These are phyloP conservation scores for Fagopyrum esculentum DNA, from an alignment of 148 eudicot species.

Conservation along the genomic window DNA sequence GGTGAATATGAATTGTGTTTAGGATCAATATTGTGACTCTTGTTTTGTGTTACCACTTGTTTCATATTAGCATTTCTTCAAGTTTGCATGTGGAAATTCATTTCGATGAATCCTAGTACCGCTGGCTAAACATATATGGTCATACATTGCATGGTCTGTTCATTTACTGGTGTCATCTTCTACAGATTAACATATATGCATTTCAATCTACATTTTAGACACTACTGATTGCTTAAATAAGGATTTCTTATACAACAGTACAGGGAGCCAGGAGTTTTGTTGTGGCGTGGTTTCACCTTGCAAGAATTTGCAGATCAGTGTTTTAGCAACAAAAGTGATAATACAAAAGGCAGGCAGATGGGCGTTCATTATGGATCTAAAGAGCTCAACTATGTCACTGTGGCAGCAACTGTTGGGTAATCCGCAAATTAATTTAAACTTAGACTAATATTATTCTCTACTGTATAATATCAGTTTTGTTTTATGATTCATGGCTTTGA, in stretches of 20 bases:
- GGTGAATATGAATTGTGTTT: slow-evolving; percentile 23
- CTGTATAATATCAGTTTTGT: not conserved
- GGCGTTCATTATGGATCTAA: slow-evolving; percentile 68
- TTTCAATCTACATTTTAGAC: not conserved
- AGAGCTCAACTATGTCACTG: slow-evolving; percentile 53
- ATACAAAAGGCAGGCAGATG: slow-evolving; percentile 85
- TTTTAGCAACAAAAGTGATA: slow-evolving; percentile 51
- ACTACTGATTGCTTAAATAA: not conserved
- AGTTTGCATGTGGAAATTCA: not conserved
- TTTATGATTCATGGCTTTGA: not conserved
- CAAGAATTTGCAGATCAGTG: slow-evolving; percentile 73
- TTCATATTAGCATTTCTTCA: not conserved
- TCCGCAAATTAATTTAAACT: not conserved
- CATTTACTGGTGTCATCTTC: not conserved
- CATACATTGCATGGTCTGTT: not conserved
- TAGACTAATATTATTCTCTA: not conserved
- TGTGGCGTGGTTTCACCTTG: slow-evolving; percentile 74
- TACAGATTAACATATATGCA: not conserved
- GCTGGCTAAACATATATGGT: not conserved
- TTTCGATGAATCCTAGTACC: not conserved
- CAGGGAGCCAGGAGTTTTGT: slow-evolving; percentile 64
- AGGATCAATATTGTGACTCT: not conserved
- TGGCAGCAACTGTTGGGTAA: slow-evolving; percentile 71
- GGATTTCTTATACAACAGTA: slow-evolving; percentile 31
- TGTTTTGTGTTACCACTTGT: not conserved